Evolutionary conservation across 2,329 filamentous ascomycete genomes (phyloP).

Genomic region (Lasiodiplodia sp.): DNA sequence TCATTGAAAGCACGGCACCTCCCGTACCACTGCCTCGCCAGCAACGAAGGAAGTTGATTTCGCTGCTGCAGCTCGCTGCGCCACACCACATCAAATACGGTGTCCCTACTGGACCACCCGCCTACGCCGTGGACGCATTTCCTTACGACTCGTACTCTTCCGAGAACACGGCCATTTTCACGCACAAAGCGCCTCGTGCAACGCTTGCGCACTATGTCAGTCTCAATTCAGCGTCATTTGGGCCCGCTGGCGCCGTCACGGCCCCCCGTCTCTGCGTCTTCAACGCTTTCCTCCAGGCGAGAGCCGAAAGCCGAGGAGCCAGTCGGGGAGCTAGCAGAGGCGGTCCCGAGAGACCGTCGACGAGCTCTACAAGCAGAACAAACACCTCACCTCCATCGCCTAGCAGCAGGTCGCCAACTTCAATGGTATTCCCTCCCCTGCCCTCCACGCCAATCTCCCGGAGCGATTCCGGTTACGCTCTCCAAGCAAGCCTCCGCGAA

Average conservation of each 20-base stretch:
- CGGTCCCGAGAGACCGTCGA: slow-evolving; percentile 73
- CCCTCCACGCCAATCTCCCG: slow-evolving; percentile 82
- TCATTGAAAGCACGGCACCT: slow-evolving; percentile 81
- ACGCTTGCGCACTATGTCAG: slow-evolving; percentile 85
- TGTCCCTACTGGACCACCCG: slow-evolving; percentile 85
- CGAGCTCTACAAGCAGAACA: slow-evolving; percentile 46
- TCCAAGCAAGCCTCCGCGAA: slow-evolving; percentile 85
- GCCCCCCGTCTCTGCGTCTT: slow-evolving; percentile 73
- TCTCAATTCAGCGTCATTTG: slow-evolving; percentile 89
- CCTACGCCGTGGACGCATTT: slow-evolving; percentile 91
- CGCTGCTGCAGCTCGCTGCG: slow-evolving; percentile 86
- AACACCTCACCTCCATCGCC: slow-evolving; percentile 64
- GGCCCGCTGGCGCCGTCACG: slow-evolving; percentile 57
- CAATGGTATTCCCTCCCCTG: slow-evolving; percentile 78
- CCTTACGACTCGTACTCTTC: slow-evolving; percentile 89
- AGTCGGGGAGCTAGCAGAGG: slow-evolving; percentile 57
- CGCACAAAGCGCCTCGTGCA: slow-evolving; percentile 71
- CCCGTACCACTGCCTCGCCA: slow-evolving; percentile 85
- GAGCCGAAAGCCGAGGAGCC: slow-evolving; percentile 60
- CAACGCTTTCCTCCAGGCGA: slow-evolving; percentile 87
- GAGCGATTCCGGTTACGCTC: slow-evolving; percentile 88
- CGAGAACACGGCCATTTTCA: slow-evolving; percentile 83
- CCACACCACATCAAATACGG: slow-evolving; percentile 88
- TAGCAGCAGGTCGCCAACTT: slow-evolving; percentile 72
- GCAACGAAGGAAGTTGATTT: slow-evolving; percentile 86